Percentiles rank a stretch among this genome's conserved stretches.
These are phyloP conservation scores for Trichoderma pleuroti DNA, from an alignment of 2,329 filamentous ascomycete genomes.

Conservation along the genomic window DNA sequence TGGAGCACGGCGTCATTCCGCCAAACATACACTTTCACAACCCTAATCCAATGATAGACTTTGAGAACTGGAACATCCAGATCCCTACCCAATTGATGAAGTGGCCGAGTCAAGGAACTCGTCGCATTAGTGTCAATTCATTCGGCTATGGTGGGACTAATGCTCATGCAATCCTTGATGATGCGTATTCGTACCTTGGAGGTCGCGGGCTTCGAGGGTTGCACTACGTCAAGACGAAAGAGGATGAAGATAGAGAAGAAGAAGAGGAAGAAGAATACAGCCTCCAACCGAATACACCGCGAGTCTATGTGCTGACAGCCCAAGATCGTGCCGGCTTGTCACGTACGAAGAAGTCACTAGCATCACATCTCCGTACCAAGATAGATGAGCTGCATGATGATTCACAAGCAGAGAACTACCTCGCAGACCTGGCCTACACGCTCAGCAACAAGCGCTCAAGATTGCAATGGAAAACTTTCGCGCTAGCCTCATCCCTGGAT, in stretches of 20 bases:
- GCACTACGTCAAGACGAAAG: neutral
- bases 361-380: neutral
- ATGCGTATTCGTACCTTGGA: neutral
- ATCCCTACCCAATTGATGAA: neutral
- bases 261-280: neutral
- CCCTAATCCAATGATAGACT: neutral
- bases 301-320: neutral
- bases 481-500: neutral
- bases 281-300: neutral
- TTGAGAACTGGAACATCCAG: neutral
- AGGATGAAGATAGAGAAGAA: neutral
- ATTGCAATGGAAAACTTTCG: neutral
- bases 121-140: neutral
- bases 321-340: neutral
- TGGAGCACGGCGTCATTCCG: neutral
- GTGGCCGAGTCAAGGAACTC: neutral
- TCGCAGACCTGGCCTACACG: neutral
- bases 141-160: neutral
- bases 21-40: neutral
- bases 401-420: neutral
- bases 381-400: neutral
- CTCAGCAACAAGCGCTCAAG: neutral
- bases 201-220: neutral
- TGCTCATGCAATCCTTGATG: neutral
- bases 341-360: neutral